A percentile compares a stretch with the other conserved stretches of the same genome.
Conservation (phyloP, 176 grass and related monocot genomes). For the Ampelocalamus luodianensis region DNA sequence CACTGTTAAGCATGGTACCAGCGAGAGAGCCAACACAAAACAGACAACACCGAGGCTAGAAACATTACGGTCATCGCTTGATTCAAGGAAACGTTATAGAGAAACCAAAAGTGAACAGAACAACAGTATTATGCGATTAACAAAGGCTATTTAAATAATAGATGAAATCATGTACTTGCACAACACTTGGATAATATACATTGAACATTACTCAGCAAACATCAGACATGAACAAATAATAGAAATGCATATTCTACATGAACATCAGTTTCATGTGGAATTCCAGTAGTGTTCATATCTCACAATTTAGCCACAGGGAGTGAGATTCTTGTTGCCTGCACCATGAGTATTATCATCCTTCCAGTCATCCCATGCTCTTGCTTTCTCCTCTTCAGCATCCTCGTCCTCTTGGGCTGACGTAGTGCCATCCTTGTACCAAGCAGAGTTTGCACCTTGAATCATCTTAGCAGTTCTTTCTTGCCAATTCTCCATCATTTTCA, state of each 20-base stretch:
- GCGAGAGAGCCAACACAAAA: too few species aligned
- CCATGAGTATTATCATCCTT: slow-evolving; percentile 93
- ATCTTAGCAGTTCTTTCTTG: slow-evolving; percentile 71
- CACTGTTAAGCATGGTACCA: too few species aligned
- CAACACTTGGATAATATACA: too few species aligned
- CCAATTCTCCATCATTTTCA: slow-evolving; percentile 93
- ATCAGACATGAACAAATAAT: too few species aligned
- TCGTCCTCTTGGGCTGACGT: slow-evolving; percentile 61
- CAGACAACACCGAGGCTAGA: too few species aligned
- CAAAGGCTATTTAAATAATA: too few species aligned
- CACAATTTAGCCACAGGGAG: slow-evolving; percentile 59
- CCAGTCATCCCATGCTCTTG: slow-evolving; percentile 90
- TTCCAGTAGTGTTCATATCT: too few species aligned
- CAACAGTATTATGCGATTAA: background rate
- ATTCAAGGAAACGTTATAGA: background rate
- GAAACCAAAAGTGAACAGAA: too few species aligned
- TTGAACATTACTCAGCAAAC: too few species aligned
- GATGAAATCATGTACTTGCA: too few species aligned
- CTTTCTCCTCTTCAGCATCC: slow-evolving; percentile 74
- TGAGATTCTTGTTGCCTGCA: slow-evolving; percentile 95
- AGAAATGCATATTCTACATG: too few species aligned
- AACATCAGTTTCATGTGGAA: too few species aligned
- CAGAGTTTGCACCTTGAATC: slow-evolving; percentile 75
- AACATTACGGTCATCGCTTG: background rate
- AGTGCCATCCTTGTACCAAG: slow-evolving; percentile 70